Conservation (phyloP, 768 basidiomycete genomes). For the Mrakia gelida region DNA sequence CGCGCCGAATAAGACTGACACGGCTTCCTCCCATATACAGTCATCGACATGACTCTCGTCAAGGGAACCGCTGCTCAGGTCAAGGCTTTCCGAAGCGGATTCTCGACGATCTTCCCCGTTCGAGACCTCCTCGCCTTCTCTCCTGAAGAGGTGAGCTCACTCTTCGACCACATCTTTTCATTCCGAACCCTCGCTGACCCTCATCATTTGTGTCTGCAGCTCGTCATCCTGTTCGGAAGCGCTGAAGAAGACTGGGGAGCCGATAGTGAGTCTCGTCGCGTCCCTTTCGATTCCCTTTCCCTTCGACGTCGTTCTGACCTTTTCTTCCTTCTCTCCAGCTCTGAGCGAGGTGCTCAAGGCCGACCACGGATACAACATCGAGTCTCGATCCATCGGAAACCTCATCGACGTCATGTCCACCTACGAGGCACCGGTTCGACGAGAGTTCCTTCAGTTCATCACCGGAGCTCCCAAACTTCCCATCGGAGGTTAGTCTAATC, state of each 20-base stretch:
- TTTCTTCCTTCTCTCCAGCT: conserved; percentile 51
- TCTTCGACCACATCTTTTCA: too few relatives aligned
- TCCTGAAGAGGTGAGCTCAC: conserved; percentile 59
- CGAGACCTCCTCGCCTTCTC: conserved; percentile 86
- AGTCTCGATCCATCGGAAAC: conserved; percentile 83
- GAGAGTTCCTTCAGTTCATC: conserved; percentile 91
- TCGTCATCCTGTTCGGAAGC: conserved; percentile 94
- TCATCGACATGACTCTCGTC: conserved; percentile 82
- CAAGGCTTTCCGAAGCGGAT: conserved; percentile 71
- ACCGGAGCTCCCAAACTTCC: conserved; percentile 96
- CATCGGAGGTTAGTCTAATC: conserved; percentile 70
- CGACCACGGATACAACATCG: conserved; percentile 95
- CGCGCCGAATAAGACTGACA: neutral
- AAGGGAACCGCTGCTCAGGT: conserved; percentile 73
- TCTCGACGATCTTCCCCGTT: conserved; percentile 81
- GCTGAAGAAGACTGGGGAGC: conserved; percentile 94
- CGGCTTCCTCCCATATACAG: conserved; percentile 36
- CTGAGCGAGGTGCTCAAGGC: conserved; percentile 87
- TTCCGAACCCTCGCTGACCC: neutral
- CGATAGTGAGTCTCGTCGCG: conserved; percentile 65
- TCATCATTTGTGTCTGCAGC: conserved; percentile 31
- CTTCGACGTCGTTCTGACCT: neutral
- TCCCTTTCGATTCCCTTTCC: neutral
- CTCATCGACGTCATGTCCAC: conserved; percentile 80
- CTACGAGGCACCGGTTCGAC: conserved; percentile 66